Evolutionary conservation across 352 stramenopile genomes (phyloP).

Genomic region (Globisporangium ultimum): DNA sequence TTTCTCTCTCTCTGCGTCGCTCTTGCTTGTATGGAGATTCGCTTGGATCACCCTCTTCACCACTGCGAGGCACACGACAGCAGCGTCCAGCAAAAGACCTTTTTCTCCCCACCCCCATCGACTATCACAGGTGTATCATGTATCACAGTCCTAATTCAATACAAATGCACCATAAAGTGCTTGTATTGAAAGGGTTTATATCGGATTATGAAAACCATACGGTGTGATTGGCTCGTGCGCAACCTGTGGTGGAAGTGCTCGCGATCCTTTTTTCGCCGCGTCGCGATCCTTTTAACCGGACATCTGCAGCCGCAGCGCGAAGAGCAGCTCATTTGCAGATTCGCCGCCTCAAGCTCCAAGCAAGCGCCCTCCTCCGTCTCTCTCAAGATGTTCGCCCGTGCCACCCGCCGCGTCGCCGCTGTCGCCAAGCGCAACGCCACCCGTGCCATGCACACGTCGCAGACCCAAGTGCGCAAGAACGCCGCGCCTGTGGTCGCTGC

Average conservation of each 20-base stretch:
- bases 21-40: neutral
- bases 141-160: neutral
- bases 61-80: too few species aligned
- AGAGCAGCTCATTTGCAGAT: slow-evolving; percentile 26
- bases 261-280: slow-evolving; percentile 9
- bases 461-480: slow-evolving; percentile 29
- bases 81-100: neutral
- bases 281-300: slow-evolving; percentile 4
- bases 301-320: too few species aligned
- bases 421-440: slow-evolving; percentile 55
- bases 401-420: slow-evolving; percentile 58
- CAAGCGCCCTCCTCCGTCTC: slow-evolving; percentile 1
- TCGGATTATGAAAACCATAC: neutral
- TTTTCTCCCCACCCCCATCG: neutral
- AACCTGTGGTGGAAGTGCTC: slow-evolving; percentile 21
- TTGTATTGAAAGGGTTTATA: neutral
- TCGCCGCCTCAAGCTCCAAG: slow-evolving; percentile 15
- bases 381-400: slow-evolving; percentile 63
- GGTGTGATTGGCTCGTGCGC: slow-evolving; percentile 8
- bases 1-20: slow-evolving; percentile 1
- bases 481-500: slow-evolving; percentile 29
- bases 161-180: neutral
- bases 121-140: neutral
- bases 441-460: slow-evolving; percentile 52
- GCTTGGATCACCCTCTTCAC: neutral